Evolutionary conservation across 495 filamentous ascomycete genomes (phyloP), one percentile per base, ranked within the genome.

Genomic region (Bryoglossum gracile): DNA sequence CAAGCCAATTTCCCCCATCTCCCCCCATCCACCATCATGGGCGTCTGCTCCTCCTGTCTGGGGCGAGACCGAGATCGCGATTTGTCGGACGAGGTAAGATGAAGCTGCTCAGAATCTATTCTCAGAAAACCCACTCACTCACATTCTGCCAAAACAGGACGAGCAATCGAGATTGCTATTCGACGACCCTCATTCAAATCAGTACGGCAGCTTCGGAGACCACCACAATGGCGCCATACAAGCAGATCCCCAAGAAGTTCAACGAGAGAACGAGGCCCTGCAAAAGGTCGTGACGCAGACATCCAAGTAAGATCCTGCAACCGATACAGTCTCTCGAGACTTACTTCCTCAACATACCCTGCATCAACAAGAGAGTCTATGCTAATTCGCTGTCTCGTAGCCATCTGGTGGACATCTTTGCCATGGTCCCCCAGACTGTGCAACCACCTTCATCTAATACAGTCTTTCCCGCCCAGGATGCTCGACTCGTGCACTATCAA

Each of bases 361-460:
- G 19, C 39, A 28, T 35, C 38, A 37, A 43, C 49, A 48, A 45
- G 35, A 46, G 22, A 37, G 23, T 38, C 33, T 22, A 8, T 40
- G 34, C 53, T 59, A 53, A 59, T 53, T 55, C 34, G 23, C 36
- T 41, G 46, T 3, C n/a, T 44, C 28, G 48, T 53, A 78, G 75
- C 48, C 74, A 74, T 59, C 69, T 78, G 47, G 74, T 78, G 46
- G 75, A 78, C 60, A 75, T 78, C 43, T 78, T 77, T 65, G 75
- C 76, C 38, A 76, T 78, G 58, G 66, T 70, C 13, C 71, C 73
- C 23, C 68, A 72, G 44, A 69, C 68, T 59, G 35, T 63, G 56
- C 50, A 35, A 11, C 52, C 60, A 48, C 48, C 58, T 54, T 18
- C 65, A 55, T 19, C 65, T 44, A 13, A 46, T n/a, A 61, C 58